Conservation (phyloP, 2,329 filamentous ascomycete genomes). For the Claviceps arundinis region DNA sequence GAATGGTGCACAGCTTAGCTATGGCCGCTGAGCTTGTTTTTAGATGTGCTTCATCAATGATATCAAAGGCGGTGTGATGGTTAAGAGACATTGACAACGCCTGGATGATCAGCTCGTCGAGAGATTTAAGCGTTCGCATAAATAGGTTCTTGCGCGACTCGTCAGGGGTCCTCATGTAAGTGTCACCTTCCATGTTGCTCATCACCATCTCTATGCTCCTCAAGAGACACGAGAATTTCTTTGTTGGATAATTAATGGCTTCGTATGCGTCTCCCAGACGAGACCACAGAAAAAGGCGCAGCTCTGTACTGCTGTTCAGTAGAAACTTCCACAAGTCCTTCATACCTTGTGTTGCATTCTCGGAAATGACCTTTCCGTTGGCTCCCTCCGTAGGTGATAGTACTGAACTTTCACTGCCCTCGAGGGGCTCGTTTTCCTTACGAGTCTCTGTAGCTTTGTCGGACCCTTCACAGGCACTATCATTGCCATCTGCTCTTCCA, state of each 20-base stretch:
- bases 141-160: constrained; percentile 58
- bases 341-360: constrained; percentile 43
- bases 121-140: constrained; percentile 62
- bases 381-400: background rate
- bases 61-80: constrained; percentile 61
- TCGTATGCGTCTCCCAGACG: constrained; percentile 82
- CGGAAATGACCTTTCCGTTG: constrained; percentile 28
- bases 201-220: constrained; percentile 77
- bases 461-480: background rate
- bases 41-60: constrained; percentile 69
- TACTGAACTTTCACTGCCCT: constrained; percentile 3
- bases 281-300: constrained; percentile 81
- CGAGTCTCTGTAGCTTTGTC: background rate
- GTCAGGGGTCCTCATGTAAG: constrained; percentile 44
- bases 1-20: constrained; percentile 54
- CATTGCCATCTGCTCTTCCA: background rate
- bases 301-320: constrained; percentile 63
- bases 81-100: constrained; percentile 57
- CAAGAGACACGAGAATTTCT: constrained; percentile 76
- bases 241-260: constrained; percentile 71
- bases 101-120: constrained; percentile 64
- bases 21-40: constrained; percentile 59
- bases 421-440: background rate
- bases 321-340: constrained; percentile 79
- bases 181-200: constrained; percentile 44